These are phyloP conservation scores for Rubroboletus satanas DNA, from an alignment of 768 basidiomycete genomes.

Conservation along the genomic window DNA sequence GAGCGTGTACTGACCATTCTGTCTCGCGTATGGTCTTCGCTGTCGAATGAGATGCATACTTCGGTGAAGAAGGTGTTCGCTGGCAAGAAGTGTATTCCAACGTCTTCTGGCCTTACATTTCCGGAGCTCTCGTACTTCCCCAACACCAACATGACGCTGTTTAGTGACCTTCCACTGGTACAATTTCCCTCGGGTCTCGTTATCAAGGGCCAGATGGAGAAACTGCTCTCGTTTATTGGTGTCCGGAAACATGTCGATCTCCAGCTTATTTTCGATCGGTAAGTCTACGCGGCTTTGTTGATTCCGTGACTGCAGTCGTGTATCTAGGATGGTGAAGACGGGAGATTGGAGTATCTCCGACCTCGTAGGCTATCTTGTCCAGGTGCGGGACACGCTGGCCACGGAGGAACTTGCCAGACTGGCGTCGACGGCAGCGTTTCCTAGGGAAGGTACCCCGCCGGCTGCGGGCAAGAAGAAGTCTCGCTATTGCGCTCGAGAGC, in stretches of 20 bases:
- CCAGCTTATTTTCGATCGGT: conserved; percentile 90
- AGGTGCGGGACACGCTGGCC: conserved; percentile 63
- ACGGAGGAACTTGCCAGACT: conserved; percentile 55
- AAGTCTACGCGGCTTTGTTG: conserved; percentile 11
- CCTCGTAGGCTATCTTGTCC: conserved; percentile 82
- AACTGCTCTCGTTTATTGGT: conserved; percentile 66
- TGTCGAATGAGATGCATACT: conserved; percentile 44
- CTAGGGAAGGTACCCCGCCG: conserved; percentile 42
- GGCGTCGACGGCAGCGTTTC: conserved; percentile 70
- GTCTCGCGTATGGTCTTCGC: conserved; percentile 66
- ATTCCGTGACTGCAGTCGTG: not conserved
- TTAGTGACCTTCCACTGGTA: conserved; percentile 84
- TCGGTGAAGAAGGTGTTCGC: conserved; percentile 42
- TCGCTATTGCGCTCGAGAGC: conserved; percentile 61
- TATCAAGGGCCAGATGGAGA: conserved; percentile 72
- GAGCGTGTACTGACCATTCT: conserved; percentile 72
- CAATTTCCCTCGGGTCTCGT: conserved; percentile 57
- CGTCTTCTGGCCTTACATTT: conserved; percentile 56
- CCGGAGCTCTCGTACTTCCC: conserved; percentile 80
- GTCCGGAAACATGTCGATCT: conserved; percentile 90
- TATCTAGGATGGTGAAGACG: conserved; percentile 74
- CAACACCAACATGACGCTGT: conserved; percentile 67
- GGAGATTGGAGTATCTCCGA: conserved; percentile 88
- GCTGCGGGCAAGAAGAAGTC: conserved; percentile 34
- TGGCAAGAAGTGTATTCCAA: conserved; percentile 47